These are phyloP conservation scores for Diaporthe sp. DNA, from an alignment of 2,329 filamentous ascomycete species.

Conservation along the genomic window DNA sequence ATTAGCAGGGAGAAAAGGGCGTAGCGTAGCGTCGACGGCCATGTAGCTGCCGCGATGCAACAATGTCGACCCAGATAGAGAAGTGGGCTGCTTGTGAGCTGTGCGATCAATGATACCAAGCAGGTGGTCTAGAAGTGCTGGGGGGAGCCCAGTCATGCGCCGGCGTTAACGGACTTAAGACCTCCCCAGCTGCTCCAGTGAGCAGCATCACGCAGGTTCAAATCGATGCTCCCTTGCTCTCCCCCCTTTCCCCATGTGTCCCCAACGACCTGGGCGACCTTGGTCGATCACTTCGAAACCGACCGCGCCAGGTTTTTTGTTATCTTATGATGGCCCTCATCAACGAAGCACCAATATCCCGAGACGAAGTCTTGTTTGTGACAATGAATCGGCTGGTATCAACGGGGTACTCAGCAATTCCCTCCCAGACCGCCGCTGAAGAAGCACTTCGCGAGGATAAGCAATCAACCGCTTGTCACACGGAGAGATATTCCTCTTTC, in stretches of 20 bases:
- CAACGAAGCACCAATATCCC: neutral
- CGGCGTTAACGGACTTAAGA: constrained; percentile 27
- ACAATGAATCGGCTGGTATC: neutral
- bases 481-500: neutral
- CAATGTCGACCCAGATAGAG: neutral
- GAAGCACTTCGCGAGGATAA: neutral
- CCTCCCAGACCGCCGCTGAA: neutral
- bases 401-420: neutral
- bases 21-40: constrained; percentile 2
- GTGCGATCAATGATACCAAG: constrained; percentile 3
- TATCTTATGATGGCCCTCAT: neutral
- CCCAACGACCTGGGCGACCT: neutral
- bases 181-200: neutral
- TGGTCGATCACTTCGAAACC: neutral
- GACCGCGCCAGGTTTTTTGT: neutral
- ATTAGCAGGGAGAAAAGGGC: neutral
- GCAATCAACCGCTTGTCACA: neutral
- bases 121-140: neutral
- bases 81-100: constrained; percentile 18
- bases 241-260: neutral
- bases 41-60: neutral
- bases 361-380: neutral
- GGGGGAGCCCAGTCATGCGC: neutral
- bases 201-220: neutral
- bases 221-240: neutral